These are phyloP conservation scores for Tolypocladium tundrense DNA, from an alignment of 2,329 filamentous ascomycete species.

Conservation along the genomic window DNA sequence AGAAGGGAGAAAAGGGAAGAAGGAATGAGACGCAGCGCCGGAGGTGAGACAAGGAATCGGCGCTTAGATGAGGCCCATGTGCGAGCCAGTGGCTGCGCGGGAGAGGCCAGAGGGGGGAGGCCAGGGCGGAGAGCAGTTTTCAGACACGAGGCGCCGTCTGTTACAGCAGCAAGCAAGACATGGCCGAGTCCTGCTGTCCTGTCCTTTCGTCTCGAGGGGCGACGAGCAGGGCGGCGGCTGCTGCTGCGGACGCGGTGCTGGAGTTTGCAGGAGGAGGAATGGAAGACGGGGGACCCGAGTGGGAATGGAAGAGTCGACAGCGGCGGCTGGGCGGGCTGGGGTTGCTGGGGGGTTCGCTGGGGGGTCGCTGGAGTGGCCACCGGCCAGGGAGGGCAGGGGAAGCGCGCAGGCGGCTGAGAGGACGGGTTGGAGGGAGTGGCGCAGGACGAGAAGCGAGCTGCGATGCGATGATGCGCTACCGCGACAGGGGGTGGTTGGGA, in stretches of 20 bases:
- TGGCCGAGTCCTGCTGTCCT: slow-evolving; percentile 1
- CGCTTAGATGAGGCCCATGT: slow-evolving; percentile 8
- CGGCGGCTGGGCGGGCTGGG: background rate
- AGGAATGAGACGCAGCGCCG: slow-evolving; percentile 12
- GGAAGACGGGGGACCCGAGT: background rate
- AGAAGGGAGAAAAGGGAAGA: slow-evolving; percentile 11
- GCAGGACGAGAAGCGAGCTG: background rate
- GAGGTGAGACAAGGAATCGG: slow-evolving; percentile 11
- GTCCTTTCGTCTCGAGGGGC: background rate
- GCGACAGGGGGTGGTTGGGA: background rate
- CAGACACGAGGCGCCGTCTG: slow-evolving; percentile 1
- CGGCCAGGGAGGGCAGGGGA: background rate
- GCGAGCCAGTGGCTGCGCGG: slow-evolving; percentile 3
- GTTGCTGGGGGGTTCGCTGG: background rate
- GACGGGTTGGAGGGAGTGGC: background rate
- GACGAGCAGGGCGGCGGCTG: background rate
- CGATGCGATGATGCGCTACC: slow-evolving; percentile 1
- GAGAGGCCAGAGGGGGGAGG: background rate
- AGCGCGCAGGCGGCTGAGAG: background rate
- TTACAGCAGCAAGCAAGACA: slow-evolving; percentile 1
- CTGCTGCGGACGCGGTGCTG: background rate
- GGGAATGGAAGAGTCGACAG: background rate
- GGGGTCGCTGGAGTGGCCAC: background rate
- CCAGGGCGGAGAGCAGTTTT: background rate
- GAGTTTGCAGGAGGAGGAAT: background rate